A percentile compares a stretch with the other conserved stretches of the same genome.
phyloP scores from a whole-genome alignment of 805 yeast species.

The Starmerella khaoyaiensis region DNA sequence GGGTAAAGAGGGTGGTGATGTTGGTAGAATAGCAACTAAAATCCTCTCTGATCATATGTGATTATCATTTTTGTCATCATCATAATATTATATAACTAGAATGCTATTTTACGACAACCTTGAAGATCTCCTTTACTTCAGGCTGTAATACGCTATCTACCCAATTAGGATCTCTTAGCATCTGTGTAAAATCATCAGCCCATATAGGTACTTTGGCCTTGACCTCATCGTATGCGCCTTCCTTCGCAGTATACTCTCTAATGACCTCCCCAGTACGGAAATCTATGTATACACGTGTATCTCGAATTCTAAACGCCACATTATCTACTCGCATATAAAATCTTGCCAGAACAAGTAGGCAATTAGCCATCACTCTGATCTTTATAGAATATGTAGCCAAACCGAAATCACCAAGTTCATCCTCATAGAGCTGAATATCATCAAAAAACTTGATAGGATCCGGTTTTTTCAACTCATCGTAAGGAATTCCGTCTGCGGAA shows the following conservation, averaged over 20 bases:
- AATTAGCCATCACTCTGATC: constrained; percentile 76
- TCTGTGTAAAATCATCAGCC: constrained; percentile 54
- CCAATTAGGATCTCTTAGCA: constrained; percentile 77
- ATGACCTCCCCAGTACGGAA: constrained; percentile 49
- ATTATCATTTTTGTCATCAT: not conserved
- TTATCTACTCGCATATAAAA: constrained; percentile 82
- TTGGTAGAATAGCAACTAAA: constrained; percentile 13
- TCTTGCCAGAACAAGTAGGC: constrained; percentile 60
- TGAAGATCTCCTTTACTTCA: not conserved
- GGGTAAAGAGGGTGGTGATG: constrained; percentile 14
- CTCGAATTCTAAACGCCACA: constrained; percentile 71
- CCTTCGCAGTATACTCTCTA: constrained; percentile 66
- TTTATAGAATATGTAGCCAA: constrained; percentile 64
- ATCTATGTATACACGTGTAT: constrained; percentile 74
- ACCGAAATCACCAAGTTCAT: constrained; percentile 94
- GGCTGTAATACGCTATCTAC: constrained; percentile 30
- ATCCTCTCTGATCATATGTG: constrained; percentile 7
- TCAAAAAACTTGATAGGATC: constrained; percentile 85
- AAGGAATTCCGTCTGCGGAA: constrained; percentile 39
- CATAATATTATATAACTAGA: not conserved
- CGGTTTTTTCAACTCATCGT: constrained; percentile 51
- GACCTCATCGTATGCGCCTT: constrained; percentile 40
- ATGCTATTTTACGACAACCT: not conserved
- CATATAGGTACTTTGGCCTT: constrained; percentile 32
- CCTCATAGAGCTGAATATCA: constrained; percentile 81